Evolutionary conservation across 257 asterid genomes (phyloP).

Genomic region (Solanum paucissectum): DNA sequence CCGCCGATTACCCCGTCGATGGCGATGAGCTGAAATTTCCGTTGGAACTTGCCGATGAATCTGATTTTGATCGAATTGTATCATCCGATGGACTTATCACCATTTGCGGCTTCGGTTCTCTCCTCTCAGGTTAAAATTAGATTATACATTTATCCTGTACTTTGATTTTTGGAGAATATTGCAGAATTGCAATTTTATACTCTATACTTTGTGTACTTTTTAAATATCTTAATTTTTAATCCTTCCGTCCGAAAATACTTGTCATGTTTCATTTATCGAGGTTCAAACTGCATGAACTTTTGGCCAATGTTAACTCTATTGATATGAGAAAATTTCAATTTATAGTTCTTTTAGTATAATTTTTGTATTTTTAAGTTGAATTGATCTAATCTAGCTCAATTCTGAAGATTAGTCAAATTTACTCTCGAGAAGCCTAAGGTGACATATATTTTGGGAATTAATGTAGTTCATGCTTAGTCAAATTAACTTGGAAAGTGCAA

Average conservation of each 20-base stretch:
- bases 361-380: background rate
- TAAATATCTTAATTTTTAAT: too few relatives aligned
- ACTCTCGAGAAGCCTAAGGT: fast-evolving
- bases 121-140: constrained; percentile 65
- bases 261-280: background rate
- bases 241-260: background rate
- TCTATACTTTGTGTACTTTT: background rate
- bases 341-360: background rate
- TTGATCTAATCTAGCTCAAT: background rate
- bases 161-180: background rate
- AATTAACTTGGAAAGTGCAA: background rate
- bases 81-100: constrained; percentile 77
- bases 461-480: background rate
- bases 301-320: background rate
- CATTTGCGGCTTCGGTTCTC: constrained; percentile 90
- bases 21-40: background rate
- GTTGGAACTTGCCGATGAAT: constrained; percentile 45
- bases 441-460: background rate
- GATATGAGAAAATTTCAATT: background rate
- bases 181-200: background rate
- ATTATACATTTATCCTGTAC: background rate
- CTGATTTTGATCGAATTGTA: constrained; percentile 63
- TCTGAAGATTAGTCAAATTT: background rate
- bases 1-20: background rate
- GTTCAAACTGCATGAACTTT: background rate